Conservation (phyloP, 208 protist genomes). For the Trypanosoma platydactyli region DNA sequence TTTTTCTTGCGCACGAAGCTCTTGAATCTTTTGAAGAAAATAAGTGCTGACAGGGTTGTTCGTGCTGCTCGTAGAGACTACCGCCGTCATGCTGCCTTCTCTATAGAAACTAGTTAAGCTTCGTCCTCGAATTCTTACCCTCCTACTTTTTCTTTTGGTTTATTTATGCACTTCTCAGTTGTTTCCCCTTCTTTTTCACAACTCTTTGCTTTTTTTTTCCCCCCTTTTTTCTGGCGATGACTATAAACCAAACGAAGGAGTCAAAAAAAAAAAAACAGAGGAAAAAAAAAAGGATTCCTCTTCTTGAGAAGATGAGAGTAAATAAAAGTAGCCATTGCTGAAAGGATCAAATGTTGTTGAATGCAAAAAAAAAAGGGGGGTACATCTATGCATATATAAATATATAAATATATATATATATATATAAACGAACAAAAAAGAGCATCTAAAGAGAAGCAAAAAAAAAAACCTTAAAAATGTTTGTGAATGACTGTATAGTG, state of each 20-base stretch:
- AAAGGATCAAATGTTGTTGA: too few relatives aligned
- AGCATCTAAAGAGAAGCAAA: background rate
- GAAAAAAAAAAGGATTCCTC: slow-evolving; percentile 2
- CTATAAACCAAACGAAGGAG: too few relatives aligned
- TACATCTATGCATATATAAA: background rate
- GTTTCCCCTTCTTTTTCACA: slow-evolving; percentile 14
- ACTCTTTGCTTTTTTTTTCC: slow-evolving; percentile 14
- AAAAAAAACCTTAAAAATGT: background rate
- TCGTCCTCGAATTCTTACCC: too few relatives aligned
- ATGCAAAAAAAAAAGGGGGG: background rate
- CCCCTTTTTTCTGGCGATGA: slow-evolving; percentile 21
- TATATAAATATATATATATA: slow-evolving; percentile 9
- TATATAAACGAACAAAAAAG: background rate
- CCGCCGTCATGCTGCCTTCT: slow-evolving; percentile 13
- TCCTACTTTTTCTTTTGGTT: too few relatives aligned
- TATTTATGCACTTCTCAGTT: background rate
- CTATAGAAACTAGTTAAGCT: background rate
- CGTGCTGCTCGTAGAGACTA: slow-evolving; percentile 24
- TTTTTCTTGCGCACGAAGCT: slow-evolving; percentile 87
- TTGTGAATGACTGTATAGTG: background rate
- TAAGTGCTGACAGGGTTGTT: slow-evolving; percentile 72
- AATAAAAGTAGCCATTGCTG: slow-evolving; percentile 6
- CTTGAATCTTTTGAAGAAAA: slow-evolving; percentile 90
- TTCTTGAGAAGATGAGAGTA: slow-evolving; percentile 12
- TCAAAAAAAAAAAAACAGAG: background rate